phyloP scores from a whole-genome alignment of 78 protist species.

The Dictyostelium brefeldianum region DNA sequence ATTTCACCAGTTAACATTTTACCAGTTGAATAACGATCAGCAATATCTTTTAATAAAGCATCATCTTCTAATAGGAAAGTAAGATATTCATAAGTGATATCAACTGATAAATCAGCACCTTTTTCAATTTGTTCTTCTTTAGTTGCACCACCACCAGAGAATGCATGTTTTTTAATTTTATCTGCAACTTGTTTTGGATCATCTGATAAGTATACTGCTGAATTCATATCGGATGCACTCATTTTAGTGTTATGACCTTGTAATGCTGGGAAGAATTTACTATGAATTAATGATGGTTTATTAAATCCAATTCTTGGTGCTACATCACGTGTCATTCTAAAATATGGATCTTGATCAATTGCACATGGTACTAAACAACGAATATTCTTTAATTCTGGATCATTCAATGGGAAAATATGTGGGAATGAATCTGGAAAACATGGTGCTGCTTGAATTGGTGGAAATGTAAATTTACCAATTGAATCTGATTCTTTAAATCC shows the following conservation, averaged over 20 bases:
- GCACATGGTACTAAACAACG: conserved; percentile 99
- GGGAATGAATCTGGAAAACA: conserved; percentile 97
- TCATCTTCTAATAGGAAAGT: conserved; percentile 95
- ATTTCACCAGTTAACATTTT: conserved; percentile 94
- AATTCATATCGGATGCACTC: conserved; percentile 91
- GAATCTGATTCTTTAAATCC: conserved; percentile 89
- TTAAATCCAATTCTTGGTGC: conserved; percentile 94
- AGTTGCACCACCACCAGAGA: conserved; percentile 97
- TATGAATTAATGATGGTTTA: conserved; percentile 97
- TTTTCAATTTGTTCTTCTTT: conserved; percentile 94
- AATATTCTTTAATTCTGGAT: conserved; percentile 58
- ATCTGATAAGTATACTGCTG: conserved; percentile 97
- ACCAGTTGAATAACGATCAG: conserved; percentile 88
- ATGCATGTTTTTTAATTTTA: conserved; percentile 95
- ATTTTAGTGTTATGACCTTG: conserved; percentile 94
- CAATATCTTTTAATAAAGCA: conserved; percentile 85
- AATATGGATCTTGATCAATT: conserved; percentile 99
- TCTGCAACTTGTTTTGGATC: conserved; percentile 91
- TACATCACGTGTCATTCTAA: conserved; percentile 98
- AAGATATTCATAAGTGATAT: conserved; percentile 95
- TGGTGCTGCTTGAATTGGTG: conserved; percentile 98
- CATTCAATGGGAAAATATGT: conserved; percentile 91
- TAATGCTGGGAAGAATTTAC: conserved; percentile 98
- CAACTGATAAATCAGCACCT: conserved; percentile 94
- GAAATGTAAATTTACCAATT: conserved; percentile 95